Evolutionary conservation across 2,329 filamentous ascomycete species (phyloP).

Genomic region (Fusarium circinatum): DNA sequence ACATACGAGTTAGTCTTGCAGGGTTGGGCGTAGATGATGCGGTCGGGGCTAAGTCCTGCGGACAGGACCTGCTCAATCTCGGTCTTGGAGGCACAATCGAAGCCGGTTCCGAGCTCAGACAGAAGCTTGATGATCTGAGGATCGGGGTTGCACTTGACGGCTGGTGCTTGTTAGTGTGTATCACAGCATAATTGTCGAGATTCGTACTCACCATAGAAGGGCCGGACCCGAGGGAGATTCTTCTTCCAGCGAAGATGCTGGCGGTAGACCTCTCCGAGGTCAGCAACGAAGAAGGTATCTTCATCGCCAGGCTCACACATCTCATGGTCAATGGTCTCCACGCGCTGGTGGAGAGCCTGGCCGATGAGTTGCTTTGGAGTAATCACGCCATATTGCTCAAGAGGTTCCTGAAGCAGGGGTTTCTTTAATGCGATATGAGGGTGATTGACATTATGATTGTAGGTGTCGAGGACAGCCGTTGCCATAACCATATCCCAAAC

Average conservation of each 20-base stretch:
- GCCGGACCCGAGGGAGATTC: conserved; percentile 90
- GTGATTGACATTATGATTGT: conserved; percentile 61
- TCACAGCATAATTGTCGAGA: no score
- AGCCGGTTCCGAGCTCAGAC: conserved; percentile 88
- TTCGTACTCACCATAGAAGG: conserved; percentile 84
- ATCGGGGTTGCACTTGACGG: conserved; percentile 99
- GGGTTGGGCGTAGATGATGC: conserved; percentile 98
- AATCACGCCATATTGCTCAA: conserved; percentile 54
- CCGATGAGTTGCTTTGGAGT: conserved; percentile 84
- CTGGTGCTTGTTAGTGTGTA: conserved; percentile 55
- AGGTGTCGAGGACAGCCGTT: conserved; percentile 67
- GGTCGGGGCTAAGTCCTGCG: conserved; percentile 83
- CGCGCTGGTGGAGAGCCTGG: conserved; percentile 85
- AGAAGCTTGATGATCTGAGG: conserved; percentile 88
- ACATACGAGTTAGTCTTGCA: conserved; percentile 99
- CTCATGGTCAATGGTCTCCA: conserved; percentile 86
- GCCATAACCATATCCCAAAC: conserved; percentile 73
- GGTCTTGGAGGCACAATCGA: conserved; percentile 97
- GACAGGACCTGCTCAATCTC: conserved; percentile 93
- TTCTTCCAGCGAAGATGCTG: conserved; percentile 99
- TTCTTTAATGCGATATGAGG: conserved; percentile 60
- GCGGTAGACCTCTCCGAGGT: conserved; percentile 97
- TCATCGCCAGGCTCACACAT: conserved; percentile 91
- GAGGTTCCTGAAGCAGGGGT: conserved; percentile 51
- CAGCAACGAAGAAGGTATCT: conserved; percentile 97